Conservation (phyloP, 75 land plant species). For the Isoetes taiwanensis region DNA sequence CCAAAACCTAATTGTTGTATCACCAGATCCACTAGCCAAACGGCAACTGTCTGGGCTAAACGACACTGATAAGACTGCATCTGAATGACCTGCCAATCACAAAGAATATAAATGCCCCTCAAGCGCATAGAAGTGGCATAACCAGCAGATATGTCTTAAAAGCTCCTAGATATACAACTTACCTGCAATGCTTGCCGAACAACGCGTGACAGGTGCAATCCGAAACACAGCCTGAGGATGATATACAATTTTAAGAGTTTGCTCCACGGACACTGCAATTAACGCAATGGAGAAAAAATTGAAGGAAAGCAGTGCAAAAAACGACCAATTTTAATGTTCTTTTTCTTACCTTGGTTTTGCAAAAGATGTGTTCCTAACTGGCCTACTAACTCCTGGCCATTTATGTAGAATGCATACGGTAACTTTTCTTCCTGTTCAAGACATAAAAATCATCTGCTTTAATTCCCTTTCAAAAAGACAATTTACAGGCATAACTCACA, state of each 20-base stretch:
- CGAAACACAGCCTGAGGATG: constrained; percentile 84
- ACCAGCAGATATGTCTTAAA: neutral
- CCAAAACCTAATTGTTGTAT: constrained; percentile 91
- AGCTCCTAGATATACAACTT: neutral
- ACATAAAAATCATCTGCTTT: neutral
- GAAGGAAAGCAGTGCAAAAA: neutral
- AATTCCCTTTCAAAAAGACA: no score
- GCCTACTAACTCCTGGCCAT: constrained; percentile 72
- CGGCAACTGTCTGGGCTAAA: constrained; percentile 93
- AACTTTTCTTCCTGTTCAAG: constrained; percentile 73
- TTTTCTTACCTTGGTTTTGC: constrained; percentile 67
- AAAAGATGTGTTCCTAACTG: constrained; percentile 62
- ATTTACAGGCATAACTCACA: no score
- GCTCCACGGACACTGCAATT: constrained; percentile 79
- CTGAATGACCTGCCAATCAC: constrained; percentile 80
- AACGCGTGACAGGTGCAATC: constrained; percentile 70
- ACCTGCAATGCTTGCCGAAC: constrained; percentile 83
- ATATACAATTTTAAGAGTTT: constrained; percentile 51
- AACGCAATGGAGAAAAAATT: neutral
- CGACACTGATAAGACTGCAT: constrained; percentile 87
- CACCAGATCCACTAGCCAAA: constrained; percentile 97
- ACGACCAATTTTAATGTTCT: no score
- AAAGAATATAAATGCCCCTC: no score
- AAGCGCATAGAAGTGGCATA: no score
- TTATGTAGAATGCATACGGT: constrained; percentile 89